A percentile compares a stretch with the other conserved stretches of the same genome.
phyloP scores from a whole-genome alignment of 768 basidiomycete species.

The Tulasnella sp. region DNA sequence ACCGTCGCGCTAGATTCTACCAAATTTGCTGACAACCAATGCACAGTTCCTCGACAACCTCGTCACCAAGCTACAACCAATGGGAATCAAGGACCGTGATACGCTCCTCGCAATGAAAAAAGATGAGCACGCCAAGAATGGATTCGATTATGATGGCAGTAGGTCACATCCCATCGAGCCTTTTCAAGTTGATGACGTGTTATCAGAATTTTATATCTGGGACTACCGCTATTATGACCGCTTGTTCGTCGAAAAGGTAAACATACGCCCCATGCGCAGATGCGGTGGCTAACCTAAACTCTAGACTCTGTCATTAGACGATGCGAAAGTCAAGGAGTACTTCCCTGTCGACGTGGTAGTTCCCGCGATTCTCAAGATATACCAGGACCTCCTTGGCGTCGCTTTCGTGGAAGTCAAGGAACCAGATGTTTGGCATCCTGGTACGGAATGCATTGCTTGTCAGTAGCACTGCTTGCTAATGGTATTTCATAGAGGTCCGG shows the following conservation, averaged over 20 bases:
- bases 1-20: slow-evolving; percentile 12
- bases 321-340: slow-evolving; percentile 72
- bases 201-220: slow-evolving; percentile 55
- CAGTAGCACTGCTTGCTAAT: neutral
- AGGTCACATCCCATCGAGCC: neutral
- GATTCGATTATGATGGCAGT: slow-evolving; percentile 24
- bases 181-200: neutral
- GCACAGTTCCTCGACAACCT: slow-evolving; percentile 76
- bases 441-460: slow-evolving; percentile 29
- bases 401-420: slow-evolving; percentile 41
- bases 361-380: slow-evolving; percentile 68
- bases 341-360: slow-evolving; percentile 80
- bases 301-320: slow-evolving; percentile 36
- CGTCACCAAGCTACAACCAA: slow-evolving; percentile 55
- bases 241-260: slow-evolving; percentile 11
- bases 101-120: slow-evolving; percentile 61
- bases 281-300: neutral
- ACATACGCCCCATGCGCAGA: neutral
- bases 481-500: slow-evolving; percentile 48
- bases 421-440: slow-evolving; percentile 68
- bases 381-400: slow-evolving; percentile 70
- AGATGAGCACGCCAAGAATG: slow-evolving; percentile 50
- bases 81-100: slow-evolving; percentile 54
- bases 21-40: neutral
- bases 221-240: slow-evolving; percentile 51